Conservation (phyloP, 352 stramenopile genomes). For the Globisporangium iwayamae region DNA sequence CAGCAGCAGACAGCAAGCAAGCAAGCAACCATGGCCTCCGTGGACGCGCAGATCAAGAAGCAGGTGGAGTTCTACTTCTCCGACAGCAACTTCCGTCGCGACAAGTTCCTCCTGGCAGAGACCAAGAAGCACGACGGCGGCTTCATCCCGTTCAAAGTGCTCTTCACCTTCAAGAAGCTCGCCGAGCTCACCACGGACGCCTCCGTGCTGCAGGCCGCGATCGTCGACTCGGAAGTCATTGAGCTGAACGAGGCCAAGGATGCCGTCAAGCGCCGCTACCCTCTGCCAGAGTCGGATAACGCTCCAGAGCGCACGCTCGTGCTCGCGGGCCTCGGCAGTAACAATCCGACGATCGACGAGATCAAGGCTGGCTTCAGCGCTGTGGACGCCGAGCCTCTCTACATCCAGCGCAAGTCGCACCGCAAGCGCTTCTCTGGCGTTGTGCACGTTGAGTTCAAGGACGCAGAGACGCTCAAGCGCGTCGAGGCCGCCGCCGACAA, state of each 20-base stretch:
- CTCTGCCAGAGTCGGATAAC: slow-evolving; percentile 65
- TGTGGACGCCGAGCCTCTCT: slow-evolving; percentile 61
- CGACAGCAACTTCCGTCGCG: slow-evolving; percentile 90
- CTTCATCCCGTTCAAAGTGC: slow-evolving; percentile 81
- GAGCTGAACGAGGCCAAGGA: slow-evolving; percentile 80
- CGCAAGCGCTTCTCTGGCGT: slow-evolving; percentile 72
- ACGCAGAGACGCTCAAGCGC: slow-evolving; percentile 45
- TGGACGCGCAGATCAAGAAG: slow-evolving; percentile 79
- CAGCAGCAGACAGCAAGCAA: not conserved
- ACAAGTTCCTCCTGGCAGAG: slow-evolving; percentile 86
- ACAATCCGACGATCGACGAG: slow-evolving; percentile 71
- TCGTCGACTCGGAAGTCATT: slow-evolving; percentile 72
- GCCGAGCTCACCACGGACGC: slow-evolving; percentile 76
- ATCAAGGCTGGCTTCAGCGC: slow-evolving; percentile 62
- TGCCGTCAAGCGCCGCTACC: slow-evolving; percentile 69
- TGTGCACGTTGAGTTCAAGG: slow-evolving; percentile 72
- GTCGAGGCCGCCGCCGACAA: slow-evolving; percentile 47
- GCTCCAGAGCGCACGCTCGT: slow-evolving; percentile 60
- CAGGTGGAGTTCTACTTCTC: slow-evolving; percentile 94
- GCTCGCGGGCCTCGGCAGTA: slow-evolving; percentile 57
- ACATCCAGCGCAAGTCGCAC: slow-evolving; percentile 70
- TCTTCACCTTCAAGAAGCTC: slow-evolving; percentile 92
- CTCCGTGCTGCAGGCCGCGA: slow-evolving; percentile 59
- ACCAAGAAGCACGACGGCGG: slow-evolving; percentile 80
- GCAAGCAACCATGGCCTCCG: slow-evolving; percentile 43